These are phyloP conservation scores for Collybiopsis luxurians DNA, from an alignment of 768 basidiomycete species.

Conservation along the genomic window DNA sequence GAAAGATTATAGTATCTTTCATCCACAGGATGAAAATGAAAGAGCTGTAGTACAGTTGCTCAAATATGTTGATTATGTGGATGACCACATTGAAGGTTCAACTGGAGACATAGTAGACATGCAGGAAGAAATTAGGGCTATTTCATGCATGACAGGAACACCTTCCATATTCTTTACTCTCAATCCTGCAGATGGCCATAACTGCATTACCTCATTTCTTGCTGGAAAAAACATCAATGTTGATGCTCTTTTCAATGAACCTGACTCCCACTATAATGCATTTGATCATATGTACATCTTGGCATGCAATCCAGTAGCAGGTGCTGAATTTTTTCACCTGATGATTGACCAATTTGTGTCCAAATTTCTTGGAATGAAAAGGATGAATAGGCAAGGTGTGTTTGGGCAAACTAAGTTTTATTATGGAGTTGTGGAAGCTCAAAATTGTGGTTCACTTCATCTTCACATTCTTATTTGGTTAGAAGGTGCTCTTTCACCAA, in stretches of 20 bases:
- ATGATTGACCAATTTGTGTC: conserved; percentile 21
- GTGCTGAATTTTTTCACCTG: conserved; percentile 32
- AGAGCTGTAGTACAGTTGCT: conserved; percentile 9
- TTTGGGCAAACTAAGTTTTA: conserved; percentile 24
- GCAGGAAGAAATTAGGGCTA: conserved; percentile 14
- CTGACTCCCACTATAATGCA: conserved; percentile 5
- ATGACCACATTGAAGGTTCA: conserved; percentile 16
- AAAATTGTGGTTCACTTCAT: conserved; percentile 28
- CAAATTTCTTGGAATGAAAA: conserved; percentile 19
- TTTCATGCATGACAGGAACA: conserved; percentile 12
- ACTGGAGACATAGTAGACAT: conserved; percentile 7
- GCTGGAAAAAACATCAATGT: conserved; percentile 17
- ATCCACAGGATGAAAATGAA: conserved; percentile 7
- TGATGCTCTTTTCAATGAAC: conserved; percentile 10
- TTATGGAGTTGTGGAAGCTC: conserved; percentile 26
- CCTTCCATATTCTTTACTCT: conserved; percentile 17
- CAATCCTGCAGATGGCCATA: conserved; percentile 18
- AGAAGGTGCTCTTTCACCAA: conserved; percentile 11
- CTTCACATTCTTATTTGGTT: conserved; percentile 24
- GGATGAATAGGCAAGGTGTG: conserved; percentile 17
- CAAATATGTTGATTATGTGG: conserved; percentile 16
- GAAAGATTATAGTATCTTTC: neutral
- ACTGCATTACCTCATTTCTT: conserved; percentile 11
- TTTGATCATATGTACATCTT: conserved; percentile 13
- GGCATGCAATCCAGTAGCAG: conserved; percentile 27